Evolutionary conservation across 129 eudicot genomes (phyloP).

Genomic region (Artemisia tridentata): DNA sequence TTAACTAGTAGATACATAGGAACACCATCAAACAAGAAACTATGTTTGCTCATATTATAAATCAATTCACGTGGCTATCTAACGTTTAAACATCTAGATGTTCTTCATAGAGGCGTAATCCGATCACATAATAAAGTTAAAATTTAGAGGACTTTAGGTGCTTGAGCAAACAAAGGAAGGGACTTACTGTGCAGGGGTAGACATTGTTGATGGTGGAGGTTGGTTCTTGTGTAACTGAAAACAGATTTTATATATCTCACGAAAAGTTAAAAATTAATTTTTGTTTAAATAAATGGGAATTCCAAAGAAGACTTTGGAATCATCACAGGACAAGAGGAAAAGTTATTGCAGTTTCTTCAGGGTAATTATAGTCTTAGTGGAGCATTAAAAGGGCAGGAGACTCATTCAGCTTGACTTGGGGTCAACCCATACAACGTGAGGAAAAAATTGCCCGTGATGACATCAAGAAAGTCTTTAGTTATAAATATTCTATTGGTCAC

Average conservation of each 20-base stretch:
- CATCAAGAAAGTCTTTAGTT: background rate
- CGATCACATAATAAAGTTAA: background rate
- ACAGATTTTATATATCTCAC: constrained; percentile 10
- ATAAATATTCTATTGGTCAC: background rate
- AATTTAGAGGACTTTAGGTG: too few relatives aligned
- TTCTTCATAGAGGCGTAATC: background rate
- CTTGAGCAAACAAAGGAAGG: constrained; percentile 2
- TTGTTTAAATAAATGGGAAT: background rate
- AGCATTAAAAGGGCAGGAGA: constrained; percentile 1
- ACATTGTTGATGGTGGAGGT: constrained; percentile 32
- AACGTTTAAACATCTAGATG: background rate
- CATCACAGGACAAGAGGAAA: constrained; percentile 9
- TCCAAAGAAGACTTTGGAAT: constrained; percentile 25
- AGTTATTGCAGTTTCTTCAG: constrained; percentile 22
- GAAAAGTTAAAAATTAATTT: background rate
- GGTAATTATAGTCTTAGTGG: constrained; percentile 12
- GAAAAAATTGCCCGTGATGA: background rate
- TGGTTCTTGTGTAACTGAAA: constrained; percentile 24
- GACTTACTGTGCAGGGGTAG: constrained; percentile 50
- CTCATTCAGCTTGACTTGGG: constrained; percentile 21
- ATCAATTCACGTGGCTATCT: background rate
- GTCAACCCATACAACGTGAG: constrained; percentile 17
- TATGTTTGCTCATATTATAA: too few relatives aligned
- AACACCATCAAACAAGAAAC: too few relatives aligned
- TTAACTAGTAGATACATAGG: too few relatives aligned